phyloP scores from a whole-genome alignment of 2,329 filamentous ascomycete species.

The Penicillium griseofulvum region DNA sequence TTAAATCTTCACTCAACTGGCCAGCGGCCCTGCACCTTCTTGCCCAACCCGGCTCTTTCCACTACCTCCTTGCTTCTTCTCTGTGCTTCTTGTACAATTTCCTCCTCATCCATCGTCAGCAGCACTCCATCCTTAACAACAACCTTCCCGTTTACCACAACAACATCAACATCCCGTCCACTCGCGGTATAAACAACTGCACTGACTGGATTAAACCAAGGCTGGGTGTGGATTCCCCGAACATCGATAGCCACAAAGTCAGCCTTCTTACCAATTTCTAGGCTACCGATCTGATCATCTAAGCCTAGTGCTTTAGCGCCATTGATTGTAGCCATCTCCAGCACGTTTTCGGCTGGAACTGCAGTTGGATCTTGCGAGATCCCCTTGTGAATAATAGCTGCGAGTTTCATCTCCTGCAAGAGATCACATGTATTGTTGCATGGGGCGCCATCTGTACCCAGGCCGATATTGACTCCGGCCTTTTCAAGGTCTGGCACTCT shows the following conservation, averaged over 20 bases:
- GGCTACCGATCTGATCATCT: constrained; percentile 34
- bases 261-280: constrained; percentile 32
- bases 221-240: constrained; percentile 35
- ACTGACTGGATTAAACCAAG: constrained; percentile 44
- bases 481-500: constrained; percentile 47
- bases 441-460: constrained; percentile 55
- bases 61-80: constrained; percentile 38
- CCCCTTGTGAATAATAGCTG: constrained; percentile 51
- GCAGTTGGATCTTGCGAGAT: constrained; percentile 42
- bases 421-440: constrained; percentile 55
- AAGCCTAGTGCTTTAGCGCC: constrained; percentile 48
- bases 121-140: constrained; percentile 40
- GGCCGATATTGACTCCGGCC: constrained; percentile 46
- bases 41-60: constrained; percentile 37
- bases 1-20: constrained; percentile 27
- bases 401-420: constrained; percentile 54
- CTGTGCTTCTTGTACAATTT: constrained; percentile 41
- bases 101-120: constrained; percentile 42
- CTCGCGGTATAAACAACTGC: constrained; percentile 46
- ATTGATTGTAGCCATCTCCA: constrained; percentile 52
- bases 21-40: constrained; percentile 40
- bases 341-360: constrained; percentile 44
- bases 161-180: constrained; percentile 45
- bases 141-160: constrained; percentile 45
- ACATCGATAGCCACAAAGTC: constrained; percentile 29